A percentile compares a stretch with the other conserved stretches of the same genome.
phyloP scores from a whole-genome alignment of 352 stramenopile genomes.

The Globisporangium paddicum region DNA sequence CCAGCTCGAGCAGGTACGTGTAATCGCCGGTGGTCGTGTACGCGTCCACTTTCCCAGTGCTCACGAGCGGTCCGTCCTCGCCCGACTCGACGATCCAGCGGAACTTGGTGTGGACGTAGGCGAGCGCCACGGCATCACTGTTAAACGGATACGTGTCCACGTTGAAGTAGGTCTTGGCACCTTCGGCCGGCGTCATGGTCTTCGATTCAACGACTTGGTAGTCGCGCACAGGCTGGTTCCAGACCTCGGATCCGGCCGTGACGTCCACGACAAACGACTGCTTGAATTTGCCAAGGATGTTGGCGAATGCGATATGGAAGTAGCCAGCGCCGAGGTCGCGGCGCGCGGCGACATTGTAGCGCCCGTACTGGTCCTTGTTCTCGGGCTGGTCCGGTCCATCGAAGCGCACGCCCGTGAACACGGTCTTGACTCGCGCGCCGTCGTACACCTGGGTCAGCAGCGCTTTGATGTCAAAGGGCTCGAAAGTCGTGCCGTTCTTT shows the following conservation, averaged over 20 bases:
- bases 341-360: too few relatives aligned
- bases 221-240: conserved; percentile 54
- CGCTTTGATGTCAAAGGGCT: conserved; percentile 52
- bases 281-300: conserved; percentile 11
- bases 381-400: conserved; percentile 3
- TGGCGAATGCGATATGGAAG: conserved; percentile 12
- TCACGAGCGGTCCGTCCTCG: conserved; percentile 23
- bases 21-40: conserved; percentile 51
- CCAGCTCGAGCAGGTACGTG: conserved; percentile 57
- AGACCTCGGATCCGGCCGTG: conserved; percentile 23
- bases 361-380: conserved; percentile 11
- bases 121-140: conserved; percentile 23
- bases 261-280: conserved; percentile 13
- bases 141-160: conserved; percentile 53
- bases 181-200: conserved; percentile 24
- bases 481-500: conserved; percentile 37
- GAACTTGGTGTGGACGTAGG: conserved; percentile 37
- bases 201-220: conserved; percentile 27
- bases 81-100: conserved; percentile 26
- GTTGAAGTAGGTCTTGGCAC: conserved; percentile 34
- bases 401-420: conserved; percentile 16
- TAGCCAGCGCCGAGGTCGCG: conserved; percentile 8
- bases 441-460: conserved; percentile 21
- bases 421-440: conserved; percentile 3
- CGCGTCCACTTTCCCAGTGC: conserved; percentile 21